Evolutionary conservation across 1,284 basidiomycete species (phyloP).

Genomic region (Trametes hirsuta): DNA sequence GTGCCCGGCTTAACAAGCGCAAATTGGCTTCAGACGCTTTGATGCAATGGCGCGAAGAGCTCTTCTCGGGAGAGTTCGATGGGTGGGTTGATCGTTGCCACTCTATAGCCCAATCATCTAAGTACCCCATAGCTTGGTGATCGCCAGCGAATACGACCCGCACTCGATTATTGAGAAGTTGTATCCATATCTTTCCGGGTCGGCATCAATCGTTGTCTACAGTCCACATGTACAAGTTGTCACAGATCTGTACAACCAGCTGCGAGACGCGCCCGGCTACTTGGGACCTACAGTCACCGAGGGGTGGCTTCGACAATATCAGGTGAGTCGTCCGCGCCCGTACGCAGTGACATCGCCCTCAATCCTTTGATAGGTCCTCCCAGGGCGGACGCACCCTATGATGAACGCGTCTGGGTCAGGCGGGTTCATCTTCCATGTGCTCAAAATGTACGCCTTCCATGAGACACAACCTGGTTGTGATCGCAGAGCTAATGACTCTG

Average conservation of each 20-base stretch:
- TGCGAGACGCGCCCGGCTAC: conserved; percentile 71
- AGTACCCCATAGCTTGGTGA: conserved; percentile 60
- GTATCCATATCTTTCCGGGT: conserved; percentile 80
- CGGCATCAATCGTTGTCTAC: conserved; percentile 86
- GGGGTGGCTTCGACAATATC: conserved; percentile 89
- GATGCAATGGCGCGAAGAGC: conserved; percentile 71
- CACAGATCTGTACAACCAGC: conserved; percentile 74
- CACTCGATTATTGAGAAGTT: conserved; percentile 81
- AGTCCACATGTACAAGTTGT: conserved; percentile 84
- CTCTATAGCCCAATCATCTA: conserved; percentile 2
- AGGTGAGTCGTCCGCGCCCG: conserved; percentile 44
- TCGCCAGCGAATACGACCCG: conserved; percentile 88
- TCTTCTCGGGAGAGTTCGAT: conserved; percentile 89
- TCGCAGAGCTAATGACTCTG: neutral
- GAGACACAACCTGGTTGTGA: too few relatives aligned
- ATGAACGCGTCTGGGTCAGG: conserved; percentile 93
- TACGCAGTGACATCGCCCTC: neutral
- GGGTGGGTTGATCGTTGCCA: conserved; percentile 50
- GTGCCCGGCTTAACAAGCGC: conserved; percentile 69
- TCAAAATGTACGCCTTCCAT: conserved; percentile 73
- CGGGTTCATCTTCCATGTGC: conserved; percentile 85
- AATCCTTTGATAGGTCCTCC: conserved; percentile 61
- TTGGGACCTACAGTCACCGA: conserved; percentile 86
- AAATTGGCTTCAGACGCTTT: conserved; percentile 65
- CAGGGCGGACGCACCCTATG: conserved; percentile 93